Evolutionary conservation across 345 rosid genomes (phyloP).

Genomic region (Eucalyptus lansdowneana): DNA sequence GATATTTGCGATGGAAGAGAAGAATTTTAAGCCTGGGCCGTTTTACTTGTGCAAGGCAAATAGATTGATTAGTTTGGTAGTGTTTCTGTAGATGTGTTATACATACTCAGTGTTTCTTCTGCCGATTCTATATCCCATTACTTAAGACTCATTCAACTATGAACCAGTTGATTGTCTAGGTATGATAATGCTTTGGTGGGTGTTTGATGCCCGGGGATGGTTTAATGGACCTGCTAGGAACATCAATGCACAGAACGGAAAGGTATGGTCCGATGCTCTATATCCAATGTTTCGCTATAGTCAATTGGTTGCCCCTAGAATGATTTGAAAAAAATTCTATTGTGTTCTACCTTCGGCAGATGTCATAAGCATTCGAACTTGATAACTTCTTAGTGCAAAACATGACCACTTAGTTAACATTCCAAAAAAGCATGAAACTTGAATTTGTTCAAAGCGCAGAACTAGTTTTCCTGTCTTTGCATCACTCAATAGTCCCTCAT

Average conservation of each 20-base stretch:
- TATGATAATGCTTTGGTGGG: conserved; percentile 44
- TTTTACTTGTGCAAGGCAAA: conserved; percentile 46
- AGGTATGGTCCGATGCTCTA: not conserved
- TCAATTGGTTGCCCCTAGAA: not conserved
- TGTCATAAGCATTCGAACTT: not conserved
- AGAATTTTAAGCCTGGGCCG: conserved; percentile 41
- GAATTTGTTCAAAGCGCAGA: not conserved
- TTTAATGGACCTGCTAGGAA: conserved; percentile 51
- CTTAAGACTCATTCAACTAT: conserved; percentile 40
- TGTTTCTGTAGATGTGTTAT: conserved; percentile 51
- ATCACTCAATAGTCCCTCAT: not conserved
- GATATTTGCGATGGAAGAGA: conserved; percentile 43
- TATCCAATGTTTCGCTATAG: not conserved
- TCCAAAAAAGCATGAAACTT: not conserved
- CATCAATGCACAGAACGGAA: conserved; percentile 18
- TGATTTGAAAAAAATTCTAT: not conserved
- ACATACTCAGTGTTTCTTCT: conserved; percentile 45
- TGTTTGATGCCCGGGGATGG: conserved; percentile 42
- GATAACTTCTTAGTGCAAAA: not conserved
- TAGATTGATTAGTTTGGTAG: conserved; percentile 29
- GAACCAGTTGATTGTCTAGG: conserved; percentile 38
- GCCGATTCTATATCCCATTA: conserved; percentile 35
- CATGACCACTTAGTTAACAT: not conserved
- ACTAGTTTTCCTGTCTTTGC: not conserved
- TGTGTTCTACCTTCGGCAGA: not conserved